Evolutionary conservation across 2,329 filamentous ascomycete genomes (phyloP).

Genomic region (Alternaria conjuncta): DNA sequence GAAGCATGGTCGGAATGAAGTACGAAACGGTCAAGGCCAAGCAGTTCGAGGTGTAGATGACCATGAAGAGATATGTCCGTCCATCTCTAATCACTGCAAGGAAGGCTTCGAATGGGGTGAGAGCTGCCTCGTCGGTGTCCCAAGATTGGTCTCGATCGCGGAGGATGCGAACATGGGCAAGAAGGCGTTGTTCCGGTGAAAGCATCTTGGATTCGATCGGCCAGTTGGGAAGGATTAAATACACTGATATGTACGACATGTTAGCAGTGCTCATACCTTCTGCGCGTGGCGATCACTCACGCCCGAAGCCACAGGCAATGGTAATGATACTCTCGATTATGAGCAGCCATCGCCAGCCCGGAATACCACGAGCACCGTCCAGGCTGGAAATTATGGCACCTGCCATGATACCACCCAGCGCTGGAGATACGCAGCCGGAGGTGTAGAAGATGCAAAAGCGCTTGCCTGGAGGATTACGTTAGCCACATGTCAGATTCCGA

Average conservation of each 20-base stretch:
- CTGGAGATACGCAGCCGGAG: conserved; percentile 6
- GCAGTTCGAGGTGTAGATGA: conserved; percentile 2
- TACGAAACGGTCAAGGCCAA: conserved; percentile 1
- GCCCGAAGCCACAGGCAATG: neutral
- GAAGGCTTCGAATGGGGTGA: conserved; percentile 2
- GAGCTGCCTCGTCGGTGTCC: neutral
- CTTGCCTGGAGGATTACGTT: neutral
- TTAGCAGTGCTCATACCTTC: neutral
- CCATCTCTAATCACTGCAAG: conserved; percentile 1
- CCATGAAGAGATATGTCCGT: conserved; percentile 5
- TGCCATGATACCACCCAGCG: conserved; percentile 5
- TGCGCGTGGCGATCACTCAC: neutral
- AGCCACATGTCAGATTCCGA: neutral
- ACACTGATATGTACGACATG: neutral
- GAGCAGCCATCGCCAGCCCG: conserved; percentile 6
- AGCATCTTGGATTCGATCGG: neutral
- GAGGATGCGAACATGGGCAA: conserved; percentile 5
- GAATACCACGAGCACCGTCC: conserved; percentile 5
- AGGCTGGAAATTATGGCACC: conserved; percentile 6
- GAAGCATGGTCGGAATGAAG: conserved; percentile 11
- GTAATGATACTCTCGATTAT: conserved; percentile 1
- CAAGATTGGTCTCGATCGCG: neutral
- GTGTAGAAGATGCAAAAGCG: conserved; percentile 10
- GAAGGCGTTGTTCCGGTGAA: neutral
- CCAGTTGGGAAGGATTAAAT: conserved; percentile 3